These are phyloP conservation scores for Agaricus sinodeliciosus DNA, from an alignment of 768 basidiomycete species.

Conservation along the genomic window DNA sequence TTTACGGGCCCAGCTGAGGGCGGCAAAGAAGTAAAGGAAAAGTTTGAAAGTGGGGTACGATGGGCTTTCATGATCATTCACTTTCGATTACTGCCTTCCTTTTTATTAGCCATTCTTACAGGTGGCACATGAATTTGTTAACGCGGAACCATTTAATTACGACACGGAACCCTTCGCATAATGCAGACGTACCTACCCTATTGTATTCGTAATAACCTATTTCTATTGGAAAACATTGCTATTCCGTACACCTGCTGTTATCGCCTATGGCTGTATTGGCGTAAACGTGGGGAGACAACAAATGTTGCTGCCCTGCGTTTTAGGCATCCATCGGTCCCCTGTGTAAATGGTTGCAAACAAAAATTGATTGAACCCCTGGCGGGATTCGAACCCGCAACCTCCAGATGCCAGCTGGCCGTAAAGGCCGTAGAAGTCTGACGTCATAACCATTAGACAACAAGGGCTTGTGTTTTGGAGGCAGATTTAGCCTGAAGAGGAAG, in stretches of 20 bases:
- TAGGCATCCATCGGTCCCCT: too few species aligned
- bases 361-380: conserved; percentile 53
- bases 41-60: too few species aligned
- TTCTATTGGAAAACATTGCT: too few species aligned
- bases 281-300: neutral
- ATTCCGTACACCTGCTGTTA: neutral
- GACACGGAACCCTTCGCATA: neutral
- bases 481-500: neutral
- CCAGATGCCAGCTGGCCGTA: conserved; percentile 42
- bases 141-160: neutral
- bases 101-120: neutral
- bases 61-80: too few species aligned
- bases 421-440: conserved; percentile 71
- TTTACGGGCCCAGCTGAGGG: conserved; percentile 65
- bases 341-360: conserved; percentile 7
- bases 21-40: conserved; percentile 37
- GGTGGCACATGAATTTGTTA: neutral
- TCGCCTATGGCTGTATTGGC: too few species aligned
- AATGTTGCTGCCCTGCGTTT: too few species aligned
- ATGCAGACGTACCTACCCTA: neutral
- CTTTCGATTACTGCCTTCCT: neutral
- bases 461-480: conserved; percentile 32
- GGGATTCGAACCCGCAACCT: conserved; percentile 86
- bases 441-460: conserved; percentile 88
- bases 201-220: conserved; percentile 4